phyloP scores from a whole-genome alignment of 106 monocot species.

The Dactylorhiza incarnata region DNA sequence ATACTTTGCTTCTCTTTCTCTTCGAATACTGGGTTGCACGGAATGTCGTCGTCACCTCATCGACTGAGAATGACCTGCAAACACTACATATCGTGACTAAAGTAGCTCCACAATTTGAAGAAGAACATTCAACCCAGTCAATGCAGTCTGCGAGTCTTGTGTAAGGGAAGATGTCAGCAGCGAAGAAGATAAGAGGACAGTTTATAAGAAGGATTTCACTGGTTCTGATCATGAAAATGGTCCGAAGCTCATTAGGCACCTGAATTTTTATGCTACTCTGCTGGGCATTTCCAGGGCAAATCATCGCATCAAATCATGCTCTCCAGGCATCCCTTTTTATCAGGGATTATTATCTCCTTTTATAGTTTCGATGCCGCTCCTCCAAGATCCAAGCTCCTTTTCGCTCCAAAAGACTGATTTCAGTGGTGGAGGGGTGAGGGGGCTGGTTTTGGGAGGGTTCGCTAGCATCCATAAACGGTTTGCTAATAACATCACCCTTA shows the following conservation, averaged over 20 bases:
- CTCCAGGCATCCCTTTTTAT: too few relatives aligned
- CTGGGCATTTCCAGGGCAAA: slow-evolving; percentile 42
- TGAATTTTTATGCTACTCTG: slow-evolving; percentile 41
- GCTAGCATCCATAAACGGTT: too few relatives aligned
- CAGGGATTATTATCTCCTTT: too few relatives aligned
- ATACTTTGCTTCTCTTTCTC: slow-evolving; percentile 44
- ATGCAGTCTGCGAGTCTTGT: slow-evolving; percentile 6
- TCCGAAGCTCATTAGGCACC: slow-evolving; percentile 41
- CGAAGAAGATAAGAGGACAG: background rate
- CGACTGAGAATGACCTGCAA: slow-evolving; percentile 19
- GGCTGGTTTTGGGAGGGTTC: too few relatives aligned
- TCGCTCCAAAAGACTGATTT: too few relatives aligned
- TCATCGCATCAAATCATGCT: too few relatives aligned
- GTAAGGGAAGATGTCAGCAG: background rate
- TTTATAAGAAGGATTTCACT: background rate
- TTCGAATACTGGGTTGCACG: slow-evolving; percentile 49
- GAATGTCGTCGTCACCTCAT: slow-evolving; percentile 14
- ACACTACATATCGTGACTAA: slow-evolving; percentile 11
- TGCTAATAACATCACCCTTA: too few relatives aligned
- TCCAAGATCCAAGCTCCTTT: too few relatives aligned
- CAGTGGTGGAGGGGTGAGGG: too few relatives aligned
- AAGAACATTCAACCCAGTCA: background rate
- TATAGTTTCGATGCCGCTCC: too few relatives aligned
- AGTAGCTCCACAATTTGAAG: slow-evolving; percentile 9
- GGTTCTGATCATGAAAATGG: slow-evolving; percentile 21